Conservation (phyloP, 352 stramenopile genomes). For the Phytophthora uliginosa region DNA sequence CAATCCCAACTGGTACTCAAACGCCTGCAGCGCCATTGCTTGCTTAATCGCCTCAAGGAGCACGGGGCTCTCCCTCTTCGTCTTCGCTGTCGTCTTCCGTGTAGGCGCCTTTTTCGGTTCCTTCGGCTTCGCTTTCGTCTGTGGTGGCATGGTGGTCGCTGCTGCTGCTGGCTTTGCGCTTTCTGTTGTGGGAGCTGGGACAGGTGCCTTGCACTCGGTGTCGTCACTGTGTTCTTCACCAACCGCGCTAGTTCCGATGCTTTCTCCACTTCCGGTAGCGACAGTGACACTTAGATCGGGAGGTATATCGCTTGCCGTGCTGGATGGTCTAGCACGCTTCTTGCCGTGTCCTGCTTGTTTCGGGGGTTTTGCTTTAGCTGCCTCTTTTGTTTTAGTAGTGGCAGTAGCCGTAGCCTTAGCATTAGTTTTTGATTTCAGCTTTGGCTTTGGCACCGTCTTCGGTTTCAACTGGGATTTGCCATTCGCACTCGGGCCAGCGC, state of each 20-base stretch:
- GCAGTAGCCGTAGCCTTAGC: conserved; percentile 3
- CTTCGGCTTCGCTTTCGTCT: conserved; percentile 18
- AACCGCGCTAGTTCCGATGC: background rate
- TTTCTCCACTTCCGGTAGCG: background rate
- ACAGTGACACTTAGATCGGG: background rate
- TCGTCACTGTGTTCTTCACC: background rate
- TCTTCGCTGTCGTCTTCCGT: conserved; percentile 6
- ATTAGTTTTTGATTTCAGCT: conserved; percentile 8
- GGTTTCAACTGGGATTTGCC: background rate
- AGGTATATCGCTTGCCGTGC: background rate
- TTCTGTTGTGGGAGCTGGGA: background rate
- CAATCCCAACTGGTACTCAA: conserved; percentile 44
- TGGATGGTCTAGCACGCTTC: conserved; percentile 21
- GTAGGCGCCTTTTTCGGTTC: conserved; percentile 12
- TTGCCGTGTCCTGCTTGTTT: conserved; percentile 18
- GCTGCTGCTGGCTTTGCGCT: background rate
- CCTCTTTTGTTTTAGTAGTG: background rate
- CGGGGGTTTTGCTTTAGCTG: conserved; percentile 8
- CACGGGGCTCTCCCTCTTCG: conserved; percentile 13
- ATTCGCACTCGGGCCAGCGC: background rate
- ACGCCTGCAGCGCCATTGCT: conserved; percentile 37
- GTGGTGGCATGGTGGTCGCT: background rate
- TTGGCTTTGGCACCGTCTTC: conserved; percentile 4
- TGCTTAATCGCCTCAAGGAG: conserved; percentile 29
- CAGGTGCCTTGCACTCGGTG: conserved; percentile 5